Evolutionary conservation across 208 protist species (phyloP).

Genomic region (Leishmania braziliensis): DNA sequence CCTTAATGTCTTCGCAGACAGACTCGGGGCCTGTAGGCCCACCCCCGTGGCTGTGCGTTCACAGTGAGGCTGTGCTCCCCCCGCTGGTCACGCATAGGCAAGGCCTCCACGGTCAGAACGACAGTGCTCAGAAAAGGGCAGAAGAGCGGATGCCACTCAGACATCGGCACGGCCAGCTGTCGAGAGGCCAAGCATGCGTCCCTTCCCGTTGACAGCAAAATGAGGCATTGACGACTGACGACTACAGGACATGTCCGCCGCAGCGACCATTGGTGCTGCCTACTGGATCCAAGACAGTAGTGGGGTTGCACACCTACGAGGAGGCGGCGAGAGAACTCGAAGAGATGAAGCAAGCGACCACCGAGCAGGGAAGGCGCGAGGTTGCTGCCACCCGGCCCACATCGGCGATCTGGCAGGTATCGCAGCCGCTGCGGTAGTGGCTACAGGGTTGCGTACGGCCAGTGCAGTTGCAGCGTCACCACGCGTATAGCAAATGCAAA

Average conservation of each 20-base stretch:
- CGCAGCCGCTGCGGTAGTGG: constrained; percentile 14
- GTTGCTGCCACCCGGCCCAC: neutral
- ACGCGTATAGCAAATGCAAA: neutral
- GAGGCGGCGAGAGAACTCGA: neutral
- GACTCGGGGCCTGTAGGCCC: too few species aligned
- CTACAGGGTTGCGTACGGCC: neutral
- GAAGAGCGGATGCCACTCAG: too few species aligned
- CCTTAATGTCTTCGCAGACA: neutral
- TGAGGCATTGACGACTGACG: neutral
- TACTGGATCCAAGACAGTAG: neutral
- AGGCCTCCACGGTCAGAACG: too few species aligned
- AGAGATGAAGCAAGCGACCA: neutral
- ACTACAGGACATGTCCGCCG: neutral
- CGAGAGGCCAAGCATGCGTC: neutral
- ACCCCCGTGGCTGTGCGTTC: too few species aligned
- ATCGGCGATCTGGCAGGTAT: neutral
- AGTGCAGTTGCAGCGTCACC: too few species aligned
- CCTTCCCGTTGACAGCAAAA: neutral
- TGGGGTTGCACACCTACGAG: neutral
- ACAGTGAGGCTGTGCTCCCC: too few species aligned
- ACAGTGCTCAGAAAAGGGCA: too few species aligned
- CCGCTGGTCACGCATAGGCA: too few species aligned
- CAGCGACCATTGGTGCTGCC: neutral
- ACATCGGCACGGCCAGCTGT: too few species aligned
- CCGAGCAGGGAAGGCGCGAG: neutral